These are phyloP conservation scores for Lepidopterella palustris DNA, from an alignment of 495 filamentous ascomycete genomes.

Conservation along the genomic window DNA sequence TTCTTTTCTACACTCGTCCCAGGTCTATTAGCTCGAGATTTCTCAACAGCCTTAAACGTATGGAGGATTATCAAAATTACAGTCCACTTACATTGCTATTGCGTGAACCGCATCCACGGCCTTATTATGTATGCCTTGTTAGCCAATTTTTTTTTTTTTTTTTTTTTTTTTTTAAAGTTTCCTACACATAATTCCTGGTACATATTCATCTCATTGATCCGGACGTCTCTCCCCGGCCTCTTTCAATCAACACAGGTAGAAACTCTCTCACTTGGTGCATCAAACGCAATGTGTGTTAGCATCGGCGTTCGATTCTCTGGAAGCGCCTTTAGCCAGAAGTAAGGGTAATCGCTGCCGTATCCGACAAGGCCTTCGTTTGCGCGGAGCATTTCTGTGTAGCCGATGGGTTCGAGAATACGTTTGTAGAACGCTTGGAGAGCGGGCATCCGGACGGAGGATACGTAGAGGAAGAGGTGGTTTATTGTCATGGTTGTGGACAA, in stretches of 20 bases:
- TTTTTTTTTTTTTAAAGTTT: too few species aligned
- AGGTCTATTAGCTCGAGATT: not conserved
- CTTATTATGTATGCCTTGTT: constrained; percentile 10
- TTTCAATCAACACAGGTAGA: not conserved
- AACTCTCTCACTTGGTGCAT: constrained; percentile 20
- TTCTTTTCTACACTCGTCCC: constrained; percentile 6
- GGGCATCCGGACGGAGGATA: constrained; percentile 13
- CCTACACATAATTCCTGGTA: too few species aligned
- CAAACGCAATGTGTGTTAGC: constrained; percentile 16
- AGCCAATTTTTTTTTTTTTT: not conserved
- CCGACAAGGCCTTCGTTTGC: constrained; percentile 18
- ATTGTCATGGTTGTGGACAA: constrained; percentile 25
- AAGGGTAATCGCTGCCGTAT: constrained; percentile 29
- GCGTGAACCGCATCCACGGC: constrained; percentile 16
- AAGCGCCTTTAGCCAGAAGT: constrained; percentile 27
- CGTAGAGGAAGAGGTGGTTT: constrained; percentile 30
- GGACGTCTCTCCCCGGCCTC: not conserved
- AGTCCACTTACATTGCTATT: constrained; percentile 13
- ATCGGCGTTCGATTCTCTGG: constrained; percentile 15
- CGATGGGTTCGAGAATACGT: constrained; percentile 20
- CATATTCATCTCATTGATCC: not conserved
- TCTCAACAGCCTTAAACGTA: not conserved
- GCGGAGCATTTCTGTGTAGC: constrained; percentile 28
- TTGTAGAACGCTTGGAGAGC: constrained; percentile 26
- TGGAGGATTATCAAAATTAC: not conserved